Conservation (phyloP, 805 yeast genomes). For the Osmozyma mogii region DNA sequence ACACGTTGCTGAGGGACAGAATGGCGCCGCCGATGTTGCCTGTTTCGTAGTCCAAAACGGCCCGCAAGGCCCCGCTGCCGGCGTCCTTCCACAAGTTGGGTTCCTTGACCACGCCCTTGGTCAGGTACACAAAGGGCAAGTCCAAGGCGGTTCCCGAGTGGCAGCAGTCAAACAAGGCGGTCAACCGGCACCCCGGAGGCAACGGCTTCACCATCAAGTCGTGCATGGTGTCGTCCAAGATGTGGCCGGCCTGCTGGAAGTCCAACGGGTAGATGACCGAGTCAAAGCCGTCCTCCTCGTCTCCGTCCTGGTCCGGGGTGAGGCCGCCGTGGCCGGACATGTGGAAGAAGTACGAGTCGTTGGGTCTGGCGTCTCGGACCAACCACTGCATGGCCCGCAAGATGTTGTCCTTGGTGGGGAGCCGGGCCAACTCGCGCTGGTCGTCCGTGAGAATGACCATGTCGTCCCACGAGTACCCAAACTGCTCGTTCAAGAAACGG, state of each 20-base stretch:
- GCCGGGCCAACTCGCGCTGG: slow-evolving; percentile 30
- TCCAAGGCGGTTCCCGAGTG: slow-evolving; percentile 82
- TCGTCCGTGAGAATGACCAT: slow-evolving; percentile 58
- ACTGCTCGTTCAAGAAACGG: slow-evolving; percentile 25
- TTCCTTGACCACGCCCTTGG: slow-evolving; percentile 77
- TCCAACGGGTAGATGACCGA: slow-evolving; percentile 71
- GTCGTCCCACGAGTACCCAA: slow-evolving; percentile 46
- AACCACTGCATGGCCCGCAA: slow-evolving; percentile 78
- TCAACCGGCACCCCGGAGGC: slow-evolving; percentile 65
- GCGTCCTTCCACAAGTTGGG: slow-evolving; percentile 73
- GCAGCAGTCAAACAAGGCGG: slow-evolving; percentile 79
- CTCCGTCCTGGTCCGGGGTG: slow-evolving; percentile 59
- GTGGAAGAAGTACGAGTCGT: slow-evolving; percentile 75
- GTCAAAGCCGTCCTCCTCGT: slow-evolving; percentile 68
- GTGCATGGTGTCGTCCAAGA: slow-evolving; percentile 71
- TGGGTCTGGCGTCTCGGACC: slow-evolving; percentile 62
- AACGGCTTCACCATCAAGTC: slow-evolving; percentile 61
- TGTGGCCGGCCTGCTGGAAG: slow-evolving; percentile 56
- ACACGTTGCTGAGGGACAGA: not conserved
- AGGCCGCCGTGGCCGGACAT: slow-evolving; percentile 87
- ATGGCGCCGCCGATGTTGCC: slow-evolving; percentile 4
- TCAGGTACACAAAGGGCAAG: slow-evolving; percentile 72
- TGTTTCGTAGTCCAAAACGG: slow-evolving; percentile 15
- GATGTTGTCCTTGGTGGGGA: slow-evolving; percentile 67
- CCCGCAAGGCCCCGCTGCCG: slow-evolving; percentile 50